These are phyloP conservation scores for Aphanomyces euteiches DNA, from an alignment of 352 stramenopile genomes.

Conservation along the genomic window DNA sequence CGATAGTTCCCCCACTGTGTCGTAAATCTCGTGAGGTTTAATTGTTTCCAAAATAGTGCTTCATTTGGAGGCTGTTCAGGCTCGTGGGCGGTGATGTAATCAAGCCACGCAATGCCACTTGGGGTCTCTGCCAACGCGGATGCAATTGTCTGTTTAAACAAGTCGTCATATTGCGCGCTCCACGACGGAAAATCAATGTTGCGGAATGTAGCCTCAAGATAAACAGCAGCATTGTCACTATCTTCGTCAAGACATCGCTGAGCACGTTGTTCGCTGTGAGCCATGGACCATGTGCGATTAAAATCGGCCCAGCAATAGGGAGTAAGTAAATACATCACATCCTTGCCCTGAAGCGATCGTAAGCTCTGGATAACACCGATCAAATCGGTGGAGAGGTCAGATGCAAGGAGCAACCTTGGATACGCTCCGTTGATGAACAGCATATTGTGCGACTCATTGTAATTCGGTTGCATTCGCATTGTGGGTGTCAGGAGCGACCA, in stretches of 20 bases:
- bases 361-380: background rate
- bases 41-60: constrained; percentile 7
- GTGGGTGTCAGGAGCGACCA: background rate
- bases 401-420: background rate
- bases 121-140: background rate
- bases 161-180: background rate
- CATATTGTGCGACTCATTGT: background rate
- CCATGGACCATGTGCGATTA: constrained; percentile 10
- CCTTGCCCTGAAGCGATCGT: background rate
- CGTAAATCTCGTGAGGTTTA: constrained; percentile 2
- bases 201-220: constrained; percentile 18
- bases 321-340: background rate
- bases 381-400: background rate
- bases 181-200: constrained; percentile 15
- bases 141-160: background rate
- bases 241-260: background rate
- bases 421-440: background rate
- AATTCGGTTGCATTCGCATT: background rate
- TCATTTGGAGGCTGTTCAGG: background rate
- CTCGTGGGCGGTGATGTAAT: constrained; percentile 9
- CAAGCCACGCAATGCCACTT: constrained; percentile 6
- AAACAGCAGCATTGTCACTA: constrained; percentile 12
- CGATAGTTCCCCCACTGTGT: constrained; percentile 15
- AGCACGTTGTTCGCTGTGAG: constrained; percentile 1
- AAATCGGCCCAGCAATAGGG: constrained; percentile 24